A percentile compares a stretch with the other conserved stretches of the same genome.
phyloP scores from a whole-genome alignment of 2,329 filamentous ascomycete genomes.

The Diaporthe citri region DNA sequence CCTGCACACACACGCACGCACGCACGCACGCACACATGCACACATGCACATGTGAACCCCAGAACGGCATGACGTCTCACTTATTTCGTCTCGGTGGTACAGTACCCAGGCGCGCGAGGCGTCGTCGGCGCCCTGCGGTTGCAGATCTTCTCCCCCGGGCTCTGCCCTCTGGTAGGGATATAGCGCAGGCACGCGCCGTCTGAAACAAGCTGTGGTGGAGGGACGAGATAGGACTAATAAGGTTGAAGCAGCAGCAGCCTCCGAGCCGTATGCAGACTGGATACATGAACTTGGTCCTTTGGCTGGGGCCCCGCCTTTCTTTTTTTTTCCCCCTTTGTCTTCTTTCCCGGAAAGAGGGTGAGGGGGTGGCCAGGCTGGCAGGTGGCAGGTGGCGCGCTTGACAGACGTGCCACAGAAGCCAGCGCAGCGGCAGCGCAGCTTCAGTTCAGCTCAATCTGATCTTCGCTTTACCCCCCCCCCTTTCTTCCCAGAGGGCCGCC shows the following conservation, averaged over 20 bases:
- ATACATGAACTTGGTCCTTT: conserved; percentile 23
- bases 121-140: conserved; percentile 18
- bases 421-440: background rate
- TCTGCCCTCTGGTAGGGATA: background rate
- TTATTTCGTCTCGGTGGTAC: background rate
- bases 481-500: too few species aligned
- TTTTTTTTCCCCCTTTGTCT: background rate
- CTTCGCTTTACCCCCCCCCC: background rate
- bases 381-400: conserved; percentile 2
- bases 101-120: background rate
- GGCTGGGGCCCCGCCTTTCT: background rate
- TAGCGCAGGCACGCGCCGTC: background rate
- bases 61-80: conserved; percentile 24
- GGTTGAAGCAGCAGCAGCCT: background rate
- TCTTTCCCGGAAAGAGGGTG: background rate
- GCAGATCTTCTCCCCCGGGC: background rate
- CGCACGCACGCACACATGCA: background rate
- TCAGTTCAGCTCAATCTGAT: background rate
- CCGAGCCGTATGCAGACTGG: background rate
- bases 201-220: background rate
- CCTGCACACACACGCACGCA: background rate
- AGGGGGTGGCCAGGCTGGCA: background rate
- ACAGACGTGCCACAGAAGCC: conserved; percentile 4
- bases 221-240: background rate
- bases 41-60: conserved; percentile 5